Base-by-base conservation (phyloP, 2,329 filamentous ascomycete genomes). In the Colletotrichum sp. region DNA sequence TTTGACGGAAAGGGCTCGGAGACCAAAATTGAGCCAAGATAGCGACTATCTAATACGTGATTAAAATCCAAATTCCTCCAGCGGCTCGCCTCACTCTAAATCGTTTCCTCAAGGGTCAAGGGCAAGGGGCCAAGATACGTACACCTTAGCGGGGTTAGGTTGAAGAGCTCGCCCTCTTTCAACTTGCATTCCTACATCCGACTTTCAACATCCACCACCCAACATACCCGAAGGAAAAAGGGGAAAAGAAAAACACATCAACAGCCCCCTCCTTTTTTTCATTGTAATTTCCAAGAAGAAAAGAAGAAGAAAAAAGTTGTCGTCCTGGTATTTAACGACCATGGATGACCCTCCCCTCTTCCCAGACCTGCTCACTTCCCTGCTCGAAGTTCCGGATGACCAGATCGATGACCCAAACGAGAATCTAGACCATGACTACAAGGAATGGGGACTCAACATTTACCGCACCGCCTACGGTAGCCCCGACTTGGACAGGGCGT, bases 281-380 rank as follows among this genome's bases (percentile, higher is more conserved):
- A 26, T 26, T 26, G 24, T 26, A 26, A 26, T 24, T 24, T 24
- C 24, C 24, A 24, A 24, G 24, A 24, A 24, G 24, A 24, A 24
- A 24, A 24, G 24, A 24, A 26, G 26, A 44, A 44, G 9, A 44
- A 44, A 44, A 10, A 44, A 26, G 26, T 26, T 26, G 39, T 68
- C 4, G 28, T 34, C 65, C 28, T 8, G n/a, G 65, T 68, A 68
- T 57, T 5, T 26, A 5, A 24, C 28, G n/a, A 34, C 18, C 2
- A 68, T 68, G 65, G 49, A 64, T 64, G 60, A 57, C 49, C 65
- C 65, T 57, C 65, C 49, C 49, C 39, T n/a, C 44, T 68, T 57
- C 0, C n/a, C n/a, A 68, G 18, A 68, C 16, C 65, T 68, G 49
- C 49, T 57, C 44, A 57, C 18, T 57, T 68, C 49, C 7, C 39